Evolutionary conservation across 148 eudicot species (phyloP).

Genomic region (Tetragonia tetragonoides): DNA sequence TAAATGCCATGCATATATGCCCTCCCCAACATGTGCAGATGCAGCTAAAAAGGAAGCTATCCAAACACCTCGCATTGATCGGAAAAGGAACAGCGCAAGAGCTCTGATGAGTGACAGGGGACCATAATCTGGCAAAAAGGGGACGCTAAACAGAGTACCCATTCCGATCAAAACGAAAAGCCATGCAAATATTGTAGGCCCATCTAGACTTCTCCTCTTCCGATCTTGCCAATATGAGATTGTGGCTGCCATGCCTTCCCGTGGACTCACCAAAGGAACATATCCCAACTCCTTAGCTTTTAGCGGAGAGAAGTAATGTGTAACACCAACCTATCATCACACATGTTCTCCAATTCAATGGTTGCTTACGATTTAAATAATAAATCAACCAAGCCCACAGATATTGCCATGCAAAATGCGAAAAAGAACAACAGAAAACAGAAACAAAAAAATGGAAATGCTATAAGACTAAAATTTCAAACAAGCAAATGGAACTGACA

Average conservation of each 20-base stretch:
- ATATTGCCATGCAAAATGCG: neutral
- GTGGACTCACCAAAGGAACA: conserved; percentile 63
- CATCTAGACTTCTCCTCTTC: conserved; percentile 63
- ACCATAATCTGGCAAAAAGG: conserved; percentile 57
- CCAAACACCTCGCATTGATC: conserved; percentile 42
- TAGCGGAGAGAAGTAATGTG: conserved; percentile 75
- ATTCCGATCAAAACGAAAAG: conserved; percentile 57
- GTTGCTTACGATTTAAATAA: neutral
- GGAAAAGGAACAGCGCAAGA: conserved; percentile 44
- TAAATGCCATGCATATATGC: conserved; percentile 67
- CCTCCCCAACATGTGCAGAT: conserved; percentile 59
- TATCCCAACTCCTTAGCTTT: conserved; percentile 90
- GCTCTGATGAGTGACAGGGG: conserved; percentile 51
- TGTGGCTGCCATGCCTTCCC: conserved; percentile 76
- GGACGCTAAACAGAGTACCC: conserved; percentile 51
- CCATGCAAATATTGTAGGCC: conserved; percentile 80
- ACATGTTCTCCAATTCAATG: neutral
- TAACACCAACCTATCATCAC: conserved; percentile 66
- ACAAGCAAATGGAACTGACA: no score
- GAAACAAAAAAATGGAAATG: no score
- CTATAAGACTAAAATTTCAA: no score
- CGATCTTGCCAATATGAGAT: conserved; percentile 69
- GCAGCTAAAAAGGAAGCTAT: conserved; percentile 32
- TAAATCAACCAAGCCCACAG: no score
- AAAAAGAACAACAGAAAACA: neutral